Percentiles rank a stretch among this genome's conserved stretches.
phyloP scores from a whole-genome alignment of 1,284 basidiomycete genomes.

The Megacollybia platyphylla region DNA sequence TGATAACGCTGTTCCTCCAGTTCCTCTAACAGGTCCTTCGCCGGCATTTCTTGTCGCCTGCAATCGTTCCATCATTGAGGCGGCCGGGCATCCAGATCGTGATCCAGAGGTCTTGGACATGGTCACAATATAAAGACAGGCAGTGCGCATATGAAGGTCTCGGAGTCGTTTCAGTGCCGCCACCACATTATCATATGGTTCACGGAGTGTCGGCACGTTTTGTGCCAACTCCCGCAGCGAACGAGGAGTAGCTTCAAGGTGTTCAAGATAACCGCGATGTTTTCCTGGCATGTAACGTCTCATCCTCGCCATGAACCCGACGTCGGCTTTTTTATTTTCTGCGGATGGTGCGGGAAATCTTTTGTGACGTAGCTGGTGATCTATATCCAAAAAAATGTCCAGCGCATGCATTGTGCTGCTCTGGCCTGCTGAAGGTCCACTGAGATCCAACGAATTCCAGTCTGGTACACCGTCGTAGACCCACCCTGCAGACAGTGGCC shows the following conservation, averaged over 20 bases:
- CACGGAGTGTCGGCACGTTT: conserved; percentile 40
- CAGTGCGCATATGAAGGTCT: conserved; percentile 83
- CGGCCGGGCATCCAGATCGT: conserved; percentile 34
- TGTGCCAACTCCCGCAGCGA: conserved; percentile 49
- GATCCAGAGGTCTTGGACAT: conserved; percentile 51
- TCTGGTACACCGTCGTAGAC: conserved; percentile 70
- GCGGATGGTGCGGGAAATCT: conserved; percentile 59
- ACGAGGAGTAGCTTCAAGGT: conserved; percentile 33
- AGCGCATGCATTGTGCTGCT: conserved; percentile 80
- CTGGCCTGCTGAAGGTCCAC: conserved; percentile 91
- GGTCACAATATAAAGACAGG: conserved; percentile 74
- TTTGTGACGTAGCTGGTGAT: conserved; percentile 70
- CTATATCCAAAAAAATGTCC: conserved; percentile 72
- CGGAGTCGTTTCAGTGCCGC: conserved; percentile 70
- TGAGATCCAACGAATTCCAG: conserved; percentile 46
- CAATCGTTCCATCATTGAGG: conserved; percentile 39
- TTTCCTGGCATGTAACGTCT: conserved; percentile 71
- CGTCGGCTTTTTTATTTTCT: conserved; percentile 48
- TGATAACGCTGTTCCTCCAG: conserved; percentile 79
- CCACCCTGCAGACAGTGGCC: conserved; percentile 53
- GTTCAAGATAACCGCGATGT: conserved; percentile 54
- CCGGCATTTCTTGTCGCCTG: conserved; percentile 29
- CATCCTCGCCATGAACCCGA: conserved; percentile 75
- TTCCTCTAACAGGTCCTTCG: conserved; percentile 55
- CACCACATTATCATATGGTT: conserved; percentile 74